Base-by-base conservation (phyloP, 1,284 basidiomycete genomes). In the Cryptococcus sp. region DNA sequence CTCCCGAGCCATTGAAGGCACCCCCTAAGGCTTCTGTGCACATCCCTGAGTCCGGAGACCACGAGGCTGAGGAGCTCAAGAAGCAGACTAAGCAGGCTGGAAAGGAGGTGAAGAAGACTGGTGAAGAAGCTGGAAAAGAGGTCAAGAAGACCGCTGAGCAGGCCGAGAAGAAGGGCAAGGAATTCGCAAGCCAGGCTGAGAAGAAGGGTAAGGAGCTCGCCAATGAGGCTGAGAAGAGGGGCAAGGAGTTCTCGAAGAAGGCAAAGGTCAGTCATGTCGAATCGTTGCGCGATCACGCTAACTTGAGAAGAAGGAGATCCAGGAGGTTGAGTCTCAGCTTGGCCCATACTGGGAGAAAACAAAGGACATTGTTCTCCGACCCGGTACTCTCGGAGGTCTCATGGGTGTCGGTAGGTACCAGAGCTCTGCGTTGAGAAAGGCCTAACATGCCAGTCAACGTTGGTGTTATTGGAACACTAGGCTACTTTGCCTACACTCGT, bases 381-480 rank as follows among this genome's bases (percentile, higher is more conserved):
- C 86, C 18, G 81, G 82, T 31, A 82, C 86, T 49, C 83, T 85
- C 7, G 85, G 87, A 42, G 86, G 87, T 43, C 75, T 88, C 19
- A 60, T 88, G 56, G 86, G 86, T 50, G 72, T 88, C 36, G 78
- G 85, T 86, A 59, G 22, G 81, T 53, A 11, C 36, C 14, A 21
- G 21, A 40, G n/a, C 5, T 23, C 21, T 21, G 14, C 31, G 16
- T 25, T 28, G 13, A 21, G 18, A 7, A 22, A 16, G 52, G 54
- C 22, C 43, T 34, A 51, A 7, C 19, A 19, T 22, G 2, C 1
- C 56, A 86, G 86, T 86, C 49, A 89, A 90, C 69, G 76, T 88
- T 55, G 86, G 86, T 28, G 73, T 88, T 32, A 64, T 88, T 24
- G 81, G 81, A 1, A 80, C 81, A 10, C 77, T 82, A 14, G 82